Percentiles rank a stretch among this genome's conserved stretches.
Conservation (phyloP, 768 basidiomycete genomes). For the Leccinum olivaceopallidum region DNA sequence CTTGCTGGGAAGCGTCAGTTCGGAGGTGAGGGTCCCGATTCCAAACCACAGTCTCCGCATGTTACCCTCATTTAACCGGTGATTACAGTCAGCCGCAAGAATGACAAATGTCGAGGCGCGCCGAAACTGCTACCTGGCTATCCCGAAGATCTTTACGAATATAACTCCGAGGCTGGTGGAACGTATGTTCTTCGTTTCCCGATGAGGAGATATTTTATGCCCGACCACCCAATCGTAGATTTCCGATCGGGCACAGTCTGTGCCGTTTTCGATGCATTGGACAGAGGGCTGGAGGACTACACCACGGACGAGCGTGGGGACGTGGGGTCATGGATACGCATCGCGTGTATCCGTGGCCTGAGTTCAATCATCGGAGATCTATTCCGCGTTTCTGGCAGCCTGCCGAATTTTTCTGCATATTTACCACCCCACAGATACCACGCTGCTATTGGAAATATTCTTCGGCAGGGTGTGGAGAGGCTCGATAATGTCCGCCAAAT, state of each 20-base stretch:
- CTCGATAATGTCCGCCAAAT: constrained; percentile 88
- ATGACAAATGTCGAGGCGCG: constrained; percentile 58
- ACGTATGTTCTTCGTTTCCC: constrained; percentile 40
- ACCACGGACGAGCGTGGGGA: constrained; percentile 94
- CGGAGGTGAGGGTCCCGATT: constrained; percentile 43
- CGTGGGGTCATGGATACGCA: constrained; percentile 94
- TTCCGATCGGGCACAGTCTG: constrained; percentile 46
- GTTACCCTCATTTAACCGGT: constrained; percentile 18
- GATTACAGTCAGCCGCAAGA: constrained; percentile 34
- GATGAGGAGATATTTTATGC: constrained; percentile 9
- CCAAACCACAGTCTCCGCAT: constrained; percentile 24
- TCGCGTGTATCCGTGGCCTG: constrained; percentile 71
- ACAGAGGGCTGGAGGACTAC: constrained; percentile 86
- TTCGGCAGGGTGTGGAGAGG: constrained; percentile 90
- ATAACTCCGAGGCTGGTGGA: constrained; percentile 43
- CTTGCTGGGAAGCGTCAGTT: constrained; percentile 59
- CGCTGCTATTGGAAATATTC: constrained; percentile 58
- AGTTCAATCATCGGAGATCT: constrained; percentile 53
- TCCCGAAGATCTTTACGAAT: constrained; percentile 48
- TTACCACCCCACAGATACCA: constrained; percentile 61
- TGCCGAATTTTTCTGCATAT: constrained; percentile 54
- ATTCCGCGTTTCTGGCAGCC: constrained; percentile 41
- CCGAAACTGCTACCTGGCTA: constrained; percentile 50
- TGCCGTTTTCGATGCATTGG: constrained; percentile 53
- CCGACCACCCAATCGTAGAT: constrained; percentile 38